phyloP scores from a whole-genome alignment of 768 basidiomycete genomes.

The Sarcomyxa edulis region DNA sequence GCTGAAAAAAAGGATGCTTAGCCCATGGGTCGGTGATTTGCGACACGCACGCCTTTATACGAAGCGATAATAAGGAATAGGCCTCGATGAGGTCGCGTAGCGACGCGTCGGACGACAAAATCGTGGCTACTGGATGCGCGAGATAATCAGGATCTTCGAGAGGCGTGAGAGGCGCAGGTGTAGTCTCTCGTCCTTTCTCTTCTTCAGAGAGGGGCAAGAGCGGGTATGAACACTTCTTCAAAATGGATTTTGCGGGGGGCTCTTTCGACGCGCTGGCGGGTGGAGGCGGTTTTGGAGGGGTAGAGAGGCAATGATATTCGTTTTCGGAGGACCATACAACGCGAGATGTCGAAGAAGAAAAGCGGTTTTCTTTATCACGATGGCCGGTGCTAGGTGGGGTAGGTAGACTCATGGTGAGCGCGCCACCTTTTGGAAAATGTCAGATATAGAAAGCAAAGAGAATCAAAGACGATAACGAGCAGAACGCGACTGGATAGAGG shows the following conservation, averaged over 20 bases:
- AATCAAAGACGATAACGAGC: constrained; percentile 11
- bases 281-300: constrained; percentile 20
- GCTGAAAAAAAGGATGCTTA: constrained; percentile 70
- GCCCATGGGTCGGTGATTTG: constrained; percentile 47
- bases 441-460: constrained; percentile 8
- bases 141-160: constrained; percentile 61
- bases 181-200: constrained; percentile 46
- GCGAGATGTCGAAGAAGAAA: constrained; percentile 23
- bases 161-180: constrained; percentile 74
- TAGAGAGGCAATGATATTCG: constrained; percentile 37
- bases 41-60: constrained; percentile 46
- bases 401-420: constrained; percentile 38
- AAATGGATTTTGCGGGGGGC: constrained; percentile 59
- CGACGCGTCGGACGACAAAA: constrained; percentile 43
- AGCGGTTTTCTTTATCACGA: constrained; percentile 48
- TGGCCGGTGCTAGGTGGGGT: constrained; percentile 61
- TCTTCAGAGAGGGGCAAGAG: constrained; percentile 34
- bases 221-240: constrained; percentile 47
- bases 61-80: constrained; percentile 64
- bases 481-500: constrained; percentile 4
- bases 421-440: no score
- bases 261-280: constrained; percentile 30
- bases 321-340: constrained; percentile 52
- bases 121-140: constrained; percentile 54
- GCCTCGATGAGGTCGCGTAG: constrained; percentile 64